Evolutionary conservation across 139 green algal species (phyloP), one percentile per base, ranked within the genome.

Genomic region (Zygnema cylindricum): DNA sequence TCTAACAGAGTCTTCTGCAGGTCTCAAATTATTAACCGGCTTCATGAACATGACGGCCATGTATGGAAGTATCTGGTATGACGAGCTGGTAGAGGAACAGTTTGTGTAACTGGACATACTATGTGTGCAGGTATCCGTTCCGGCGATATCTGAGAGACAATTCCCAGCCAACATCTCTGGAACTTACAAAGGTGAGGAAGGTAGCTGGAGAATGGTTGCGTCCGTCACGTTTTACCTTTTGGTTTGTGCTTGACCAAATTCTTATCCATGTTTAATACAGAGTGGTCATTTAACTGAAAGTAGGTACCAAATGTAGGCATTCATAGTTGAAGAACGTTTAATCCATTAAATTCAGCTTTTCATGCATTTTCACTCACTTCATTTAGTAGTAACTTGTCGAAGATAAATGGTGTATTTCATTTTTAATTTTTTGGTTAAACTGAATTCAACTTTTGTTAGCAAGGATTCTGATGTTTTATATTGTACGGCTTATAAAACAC

Each of bases 151-250:
- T 25, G 49, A 63, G 16, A 63, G 49, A 63, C 71, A 79, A 43
- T 87, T 76, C 11, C 85, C 85, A 54, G 78, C 75, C 32, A 89
- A 89, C 43, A 85, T 89, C 36, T 89, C 85, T 7, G 85, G 85
- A 30, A 89, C 85, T 39, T 89, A 86, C 33, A 89, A 85, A 86
- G 85, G 85, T 89, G 16, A 76, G 83, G 40, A 33, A 43, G 75
- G 41, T 38, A 73, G 32, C 23, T 39, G 22, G 25, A 38, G 55
- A 30, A 23, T 63, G 36, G 55, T 69, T 39, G 57, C 54, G 1
- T 22, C 54, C 3, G 35, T 23, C 43, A 35, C 30, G 16, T 16
- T 81, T 21, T 81, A 57, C 73, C 16, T 39, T 38, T 21, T 21
- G 42, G 21, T 16, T 16, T 39, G 36, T 16, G 16, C 73, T 39